Conservation (phyloP, 768 basidiomycete species). For the Boletus subcaerulescens region DNA sequence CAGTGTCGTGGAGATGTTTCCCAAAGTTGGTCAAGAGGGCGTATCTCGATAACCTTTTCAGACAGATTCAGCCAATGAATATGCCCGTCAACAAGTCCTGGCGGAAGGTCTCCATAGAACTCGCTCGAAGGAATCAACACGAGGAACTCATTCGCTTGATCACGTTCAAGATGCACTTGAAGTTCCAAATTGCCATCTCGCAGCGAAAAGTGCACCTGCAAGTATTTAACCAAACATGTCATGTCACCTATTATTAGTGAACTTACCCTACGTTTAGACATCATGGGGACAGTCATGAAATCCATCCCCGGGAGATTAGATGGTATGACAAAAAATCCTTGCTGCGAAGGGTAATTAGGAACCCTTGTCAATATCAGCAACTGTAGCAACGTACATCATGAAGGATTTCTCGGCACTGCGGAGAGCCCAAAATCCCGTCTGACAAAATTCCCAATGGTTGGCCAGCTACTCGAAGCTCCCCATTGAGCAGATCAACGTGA, state of each 20-base stretch:
- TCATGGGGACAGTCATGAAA: neutral
- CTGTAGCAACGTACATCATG: neutral
- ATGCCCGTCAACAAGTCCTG: slow-evolving; percentile 1
- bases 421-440: too few species aligned
- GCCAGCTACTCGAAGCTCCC: too few species aligned
- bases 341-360: neutral
- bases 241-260: neutral
- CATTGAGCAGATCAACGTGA: too few species aligned
- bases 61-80: slow-evolving; percentile 26
- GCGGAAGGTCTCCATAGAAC: slow-evolving; percentile 21
- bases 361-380: neutral
- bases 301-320: neutral
- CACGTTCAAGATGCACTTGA: neutral
- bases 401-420: neutral
- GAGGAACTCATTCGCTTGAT: neutral
- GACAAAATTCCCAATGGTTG: too few species aligned
- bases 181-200: slow-evolving; percentile 5
- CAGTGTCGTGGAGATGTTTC: slow-evolving; percentile 17
- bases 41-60: slow-evolving; percentile 19
- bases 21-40: slow-evolving; percentile 17
- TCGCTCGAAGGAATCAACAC: slow-evolving; percentile 16
- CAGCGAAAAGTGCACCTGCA: slow-evolving; percentile 18
- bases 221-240: neutral
- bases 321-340: neutral
- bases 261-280: slow-evolving; percentile 2